A percentile compares a stretch with the other conserved stretches of the same genome.
Conservation (phyloP, 1,139 yeast genomes). For the Pichia sp. region DNA sequence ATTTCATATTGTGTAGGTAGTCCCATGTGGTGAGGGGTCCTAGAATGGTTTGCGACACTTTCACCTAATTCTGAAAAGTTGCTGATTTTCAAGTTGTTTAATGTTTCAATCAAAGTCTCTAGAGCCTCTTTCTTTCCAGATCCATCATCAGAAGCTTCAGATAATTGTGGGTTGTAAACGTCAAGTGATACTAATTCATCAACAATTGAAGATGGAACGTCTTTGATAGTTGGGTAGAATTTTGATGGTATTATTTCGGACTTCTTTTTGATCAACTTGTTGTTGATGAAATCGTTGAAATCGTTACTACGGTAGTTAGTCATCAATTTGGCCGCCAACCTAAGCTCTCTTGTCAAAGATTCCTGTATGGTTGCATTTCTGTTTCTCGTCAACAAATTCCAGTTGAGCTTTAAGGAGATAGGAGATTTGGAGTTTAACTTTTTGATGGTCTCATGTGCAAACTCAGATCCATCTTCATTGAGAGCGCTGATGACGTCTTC, state of each 20-base stretch:
- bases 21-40: slow-evolving; percentile 72
- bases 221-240: slow-evolving; percentile 35
- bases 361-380: slow-evolving; percentile 53
- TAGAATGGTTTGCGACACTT: slow-evolving; percentile 49
- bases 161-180: slow-evolving; percentile 23
- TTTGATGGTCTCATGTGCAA: slow-evolving; percentile 58
- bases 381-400: slow-evolving; percentile 66
- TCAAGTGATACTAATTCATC: slow-evolving; percentile 29
- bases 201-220: slow-evolving; percentile 31
- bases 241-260: slow-evolving; percentile 24
- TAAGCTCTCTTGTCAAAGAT: slow-evolving; percentile 71
- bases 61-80: slow-evolving; percentile 21
- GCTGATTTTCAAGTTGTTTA: slow-evolving; percentile 37
- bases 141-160: slow-evolving; percentile 3
- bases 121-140: slow-evolving; percentile 12
- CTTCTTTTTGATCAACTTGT: slow-evolving; percentile 51
- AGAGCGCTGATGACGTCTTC: slow-evolving; percentile 62
- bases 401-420: slow-evolving; percentile 71
- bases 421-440: slow-evolving; percentile 65
- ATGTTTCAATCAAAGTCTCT: slow-evolving; percentile 22
- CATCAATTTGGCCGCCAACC: slow-evolving; percentile 76
- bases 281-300: slow-evolving; percentile 72
- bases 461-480: slow-evolving; percentile 52
- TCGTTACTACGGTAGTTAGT: slow-evolving; percentile 52
- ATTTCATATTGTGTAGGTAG: slow-evolving; percentile 67